These are phyloP conservation scores for Zanthoxylum bungeanum DNA, from an alignment of 345 rosid species.

Conservation along the genomic window DNA sequence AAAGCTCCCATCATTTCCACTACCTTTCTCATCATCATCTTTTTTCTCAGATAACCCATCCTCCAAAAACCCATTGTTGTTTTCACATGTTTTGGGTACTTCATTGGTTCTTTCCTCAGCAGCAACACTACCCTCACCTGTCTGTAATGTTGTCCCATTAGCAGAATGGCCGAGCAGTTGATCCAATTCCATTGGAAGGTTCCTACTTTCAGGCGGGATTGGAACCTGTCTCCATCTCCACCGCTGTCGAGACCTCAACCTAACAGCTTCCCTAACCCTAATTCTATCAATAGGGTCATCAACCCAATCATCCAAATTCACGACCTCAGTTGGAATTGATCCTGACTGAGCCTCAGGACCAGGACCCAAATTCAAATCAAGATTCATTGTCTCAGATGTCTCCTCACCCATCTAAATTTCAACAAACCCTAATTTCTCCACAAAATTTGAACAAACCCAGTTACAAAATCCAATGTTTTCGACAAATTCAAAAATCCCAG, in stretches of 20 bases:
- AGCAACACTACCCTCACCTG: slow-evolving; percentile 80
- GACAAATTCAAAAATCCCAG: background rate
- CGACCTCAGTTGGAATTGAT: slow-evolving; percentile 33
- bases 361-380: slow-evolving; percentile 91
- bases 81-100: slow-evolving; percentile 58
- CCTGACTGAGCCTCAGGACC: slow-evolving; percentile 59
- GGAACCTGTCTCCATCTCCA: slow-evolving; percentile 55
- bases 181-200: slow-evolving; percentile 53
- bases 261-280: slow-evolving; percentile 64
- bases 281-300: slow-evolving; percentile 46
- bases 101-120: slow-evolving; percentile 67
- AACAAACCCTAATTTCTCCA: slow-evolving; percentile 15
- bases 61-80: slow-evolving; percentile 52
- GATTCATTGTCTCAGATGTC: slow-evolving; percentile 78
- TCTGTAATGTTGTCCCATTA: slow-evolving; percentile 47
- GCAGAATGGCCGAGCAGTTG: slow-evolving; percentile 49
- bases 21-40: slow-evolving; percentile 51
- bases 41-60: slow-evolving; percentile 48
- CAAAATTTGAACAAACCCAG: slow-evolving; percentile 10
- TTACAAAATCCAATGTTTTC: background rate
- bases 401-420: slow-evolving; percentile 59
- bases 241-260: slow-evolving; percentile 44
- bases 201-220: slow-evolving; percentile 39
- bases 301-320: slow-evolving; percentile 60
- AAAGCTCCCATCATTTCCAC: slow-evolving; percentile 61